Base-by-base conservation (phyloP, 179 eudicot genomes). In the Corrigiola litoralis region DNA sequence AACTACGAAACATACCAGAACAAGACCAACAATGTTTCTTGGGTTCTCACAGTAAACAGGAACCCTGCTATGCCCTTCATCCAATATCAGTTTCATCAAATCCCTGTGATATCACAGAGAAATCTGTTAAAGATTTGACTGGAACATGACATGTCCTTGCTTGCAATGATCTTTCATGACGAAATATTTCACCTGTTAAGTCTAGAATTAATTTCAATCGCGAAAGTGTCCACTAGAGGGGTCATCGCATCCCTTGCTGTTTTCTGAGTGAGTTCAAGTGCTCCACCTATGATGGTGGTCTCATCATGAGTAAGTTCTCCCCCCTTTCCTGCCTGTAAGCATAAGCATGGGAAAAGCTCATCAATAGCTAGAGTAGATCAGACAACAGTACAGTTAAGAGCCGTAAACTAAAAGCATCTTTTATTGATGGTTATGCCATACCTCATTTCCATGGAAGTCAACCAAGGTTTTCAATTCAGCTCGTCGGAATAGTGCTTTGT, bases 11-110 rank as follows among this genome's bases (percentile, higher is more conserved):
- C n/a, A 8, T 82, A 85, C 94, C 88, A 89, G 76, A 67, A 89
- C 57, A 45, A 87, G 86, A 29, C 94, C 96, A 61, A 89, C 83
- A 36, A 85, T 83, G 61, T 85, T 89, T 58, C 77, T 81, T 32
- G 89, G 83, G 73, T 91, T 86, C 77, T 82, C 89, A 60, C 81
- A 88, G 77, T 84, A 91, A 59, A 89, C 95, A 6, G 95, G 96
- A 65, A 92, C 79, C 69, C 98, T 82, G 74, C 96, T 92, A 56
- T 89, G 92, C 47, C 98, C 96, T 74, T 76, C 82, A 77, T 85
- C 92, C 86, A 85, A 63, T 66, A 92, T 75, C 50, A 77, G 55
- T 53, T 68, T 85, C 95, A 87, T 92, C 80, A 84, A 24, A 57
- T 68, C 63, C 83, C 98, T 89, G 70, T 67, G 20, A 53, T 44